Conservation (phyloP, 495 filamentous ascomycete species). For the Penicillium ucsense region DNA sequence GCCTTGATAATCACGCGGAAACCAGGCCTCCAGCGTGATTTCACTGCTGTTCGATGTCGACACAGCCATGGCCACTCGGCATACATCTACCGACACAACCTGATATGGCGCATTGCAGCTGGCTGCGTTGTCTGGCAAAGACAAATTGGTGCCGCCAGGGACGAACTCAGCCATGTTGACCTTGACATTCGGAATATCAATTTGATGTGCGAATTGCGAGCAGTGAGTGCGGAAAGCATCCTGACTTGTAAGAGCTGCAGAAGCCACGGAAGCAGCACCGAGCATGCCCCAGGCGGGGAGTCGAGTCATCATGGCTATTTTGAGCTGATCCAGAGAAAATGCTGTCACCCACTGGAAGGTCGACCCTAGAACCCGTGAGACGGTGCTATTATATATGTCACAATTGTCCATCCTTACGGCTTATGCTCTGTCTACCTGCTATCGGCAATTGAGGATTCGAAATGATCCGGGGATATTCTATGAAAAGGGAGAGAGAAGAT, state of each 20-base stretch:
- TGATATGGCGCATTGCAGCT: conserved; percentile 35
- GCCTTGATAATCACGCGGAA: conserved; percentile 43
- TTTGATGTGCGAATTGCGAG: conserved; percentile 19
- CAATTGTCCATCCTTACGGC: too few relatives aligned
- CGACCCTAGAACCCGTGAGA: background rate
- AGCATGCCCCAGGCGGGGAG: conserved; percentile 12
- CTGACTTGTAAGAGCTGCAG: conserved; percentile 16
- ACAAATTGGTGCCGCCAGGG: conserved; percentile 37
- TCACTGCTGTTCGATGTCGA: conserved; percentile 43
- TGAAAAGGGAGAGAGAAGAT: background rate
- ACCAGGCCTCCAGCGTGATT: conserved; percentile 49
- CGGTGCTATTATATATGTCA: background rate
- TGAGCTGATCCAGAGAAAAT: background rate
- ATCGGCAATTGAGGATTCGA: conserved; percentile 6
- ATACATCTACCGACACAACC: conserved; percentile 37
- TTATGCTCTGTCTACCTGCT: background rate
- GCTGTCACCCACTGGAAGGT: conserved; percentile 2
- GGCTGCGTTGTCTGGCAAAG: conserved; percentile 35
- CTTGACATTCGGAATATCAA: conserved; percentile 26
- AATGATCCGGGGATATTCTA: conserved; percentile 2
- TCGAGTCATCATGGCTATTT: conserved; percentile 8
- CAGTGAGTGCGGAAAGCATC: conserved; percentile 25
- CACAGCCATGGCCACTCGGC: conserved; percentile 48
- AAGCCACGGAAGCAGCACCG: conserved; percentile 15
- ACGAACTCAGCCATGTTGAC: conserved; percentile 35